These are phyloP conservation scores for Ceratocystis diversiconidia DNA, from an alignment of 2,329 filamentous ascomycete genomes.

Conservation along the genomic window DNA sequence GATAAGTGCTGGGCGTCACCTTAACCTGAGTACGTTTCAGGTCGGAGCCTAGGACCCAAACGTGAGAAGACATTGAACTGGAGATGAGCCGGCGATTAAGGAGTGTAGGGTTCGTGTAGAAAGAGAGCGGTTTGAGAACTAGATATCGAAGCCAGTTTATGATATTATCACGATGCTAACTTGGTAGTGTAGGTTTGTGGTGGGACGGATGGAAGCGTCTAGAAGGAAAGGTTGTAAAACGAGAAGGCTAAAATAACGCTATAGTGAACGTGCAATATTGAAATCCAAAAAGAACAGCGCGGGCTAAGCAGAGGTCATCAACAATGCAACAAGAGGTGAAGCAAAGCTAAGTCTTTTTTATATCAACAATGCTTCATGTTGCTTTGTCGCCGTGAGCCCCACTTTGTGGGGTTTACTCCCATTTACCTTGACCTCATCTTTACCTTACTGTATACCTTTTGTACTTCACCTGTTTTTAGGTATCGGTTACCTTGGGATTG, in stretches of 20 bases:
- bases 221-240: neutral
- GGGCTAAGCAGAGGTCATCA: neutral
- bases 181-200: neutral
- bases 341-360: neutral
- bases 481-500: neutral
- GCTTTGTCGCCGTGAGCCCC: neutral
- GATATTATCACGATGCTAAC: neutral
- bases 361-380: slow-evolving; percentile 3
- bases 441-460: neutral
- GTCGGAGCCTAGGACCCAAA: slow-evolving; percentile 72
- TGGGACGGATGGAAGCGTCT: neutral
- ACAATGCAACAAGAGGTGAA: neutral
- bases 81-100: neutral
- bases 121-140: neutral
- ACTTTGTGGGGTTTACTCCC: neutral
- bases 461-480: neutral
- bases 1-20: slow-evolving; percentile 63
- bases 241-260: neutral
- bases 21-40: slow-evolving; percentile 68
- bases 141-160: neutral
- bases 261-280: neutral
- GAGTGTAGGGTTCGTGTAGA: neutral
- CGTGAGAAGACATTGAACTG: slow-evolving; percentile 62
- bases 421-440: neutral
- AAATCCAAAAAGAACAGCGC: neutral